Evolutionary conservation across 2,329 filamentous ascomycete species (phyloP).

Genomic region (Claviceps africana): DNA sequence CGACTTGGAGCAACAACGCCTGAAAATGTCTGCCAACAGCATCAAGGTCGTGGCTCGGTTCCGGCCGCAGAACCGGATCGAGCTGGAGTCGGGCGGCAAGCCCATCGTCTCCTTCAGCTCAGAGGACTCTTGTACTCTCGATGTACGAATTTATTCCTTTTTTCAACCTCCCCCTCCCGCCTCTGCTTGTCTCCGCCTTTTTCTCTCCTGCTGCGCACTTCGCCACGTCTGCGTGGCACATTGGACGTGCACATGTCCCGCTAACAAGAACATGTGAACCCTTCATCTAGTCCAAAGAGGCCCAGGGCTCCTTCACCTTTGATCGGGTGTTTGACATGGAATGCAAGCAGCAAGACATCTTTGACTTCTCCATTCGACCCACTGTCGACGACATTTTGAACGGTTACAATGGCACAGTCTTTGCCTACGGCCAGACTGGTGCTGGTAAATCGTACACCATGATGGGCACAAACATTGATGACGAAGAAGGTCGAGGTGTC

Average conservation of each 20-base stretch:
- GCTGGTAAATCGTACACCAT: slow-evolving; percentile 99
- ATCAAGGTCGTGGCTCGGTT: slow-evolving; percentile 95
- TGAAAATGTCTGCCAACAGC: slow-evolving; percentile 46
- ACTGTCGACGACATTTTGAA: slow-evolving; percentile 98
- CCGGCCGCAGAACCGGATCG: slow-evolving; percentile 89
- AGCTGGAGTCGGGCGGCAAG: slow-evolving; percentile 79
- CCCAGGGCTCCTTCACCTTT: slow-evolving; percentile 80
- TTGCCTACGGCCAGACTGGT: slow-evolving; percentile 96
- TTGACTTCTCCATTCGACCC: slow-evolving; percentile 91
- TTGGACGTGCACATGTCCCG: background rate
- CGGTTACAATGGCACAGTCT: slow-evolving; percentile 97
- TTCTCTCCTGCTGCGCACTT: background rate
- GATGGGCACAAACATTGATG: slow-evolving; percentile 69
- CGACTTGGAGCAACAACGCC: slow-evolving; percentile 5
- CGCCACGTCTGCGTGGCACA: background rate
- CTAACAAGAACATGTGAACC: slow-evolving; percentile 11
- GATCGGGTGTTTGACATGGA: slow-evolving; percentile 94
- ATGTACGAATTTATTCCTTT: slow-evolving; percentile 49
- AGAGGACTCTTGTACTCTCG: slow-evolving; percentile 76
- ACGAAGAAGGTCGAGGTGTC: slow-evolving; percentile 76
- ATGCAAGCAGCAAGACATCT: slow-evolving; percentile 82
- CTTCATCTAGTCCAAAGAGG: slow-evolving; percentile 57
- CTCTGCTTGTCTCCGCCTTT: background rate
- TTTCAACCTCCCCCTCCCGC: slow-evolving; percentile 18
- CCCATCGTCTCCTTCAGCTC: slow-evolving; percentile 81